Evolutionary conservation across 352 stramenopile species (phyloP), one percentile per base, ranked within the genome.

Genomic region (Thalassiosira livingstoniorum): DNA sequence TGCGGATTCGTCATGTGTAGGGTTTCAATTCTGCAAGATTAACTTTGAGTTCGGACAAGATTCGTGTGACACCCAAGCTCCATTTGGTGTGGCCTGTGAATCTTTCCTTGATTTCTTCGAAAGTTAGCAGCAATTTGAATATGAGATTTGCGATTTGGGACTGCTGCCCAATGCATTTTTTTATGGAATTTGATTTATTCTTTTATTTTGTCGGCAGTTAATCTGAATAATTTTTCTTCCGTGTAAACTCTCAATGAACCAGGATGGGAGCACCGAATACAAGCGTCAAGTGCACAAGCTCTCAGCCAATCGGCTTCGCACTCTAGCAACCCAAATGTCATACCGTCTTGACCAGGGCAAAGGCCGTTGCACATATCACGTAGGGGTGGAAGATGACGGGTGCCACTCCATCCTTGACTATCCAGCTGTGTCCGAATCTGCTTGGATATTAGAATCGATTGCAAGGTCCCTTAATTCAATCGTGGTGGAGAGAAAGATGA

Each of bases 351-450:
- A 95, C 55, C 76, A 94, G 63, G 90, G 89, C 0, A 62, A 81
- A 62, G 91, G 90, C n/a, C 42, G 37, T 11, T 92, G 88, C 65
- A 80, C 78, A 0, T 95, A 95, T 71, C 82, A 85, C 25, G 82
- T 95, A 45, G 88, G 88, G 4, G 90, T 95, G 0, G 90, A 95
- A 82, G 91, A 95, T 61, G 82, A 94, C 72, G 91, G 91, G 13
- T 93, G 89, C 57, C 91, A 95, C 68, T 93, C 86, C 21, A 51
- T 94, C 4, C 65, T 94, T 1, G 86, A 90, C 53, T 95, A 93
- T 63, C 53, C 75, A 18, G 68, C 69, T 11, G 81, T 93, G 13
- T 78, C 78, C 3, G 87, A 93, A 69, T 90, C 83, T 2, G 89
- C 88, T 27, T 85, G 75, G 51, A 64, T 92, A 10, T 68, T 95